Percentiles rank a stretch among this genome's conserved stretches.
These are phyloP conservation scores for Atkinsonella texensis DNA, from an alignment of 2,329 filamentous ascomycete species.

Conservation along the genomic window DNA sequence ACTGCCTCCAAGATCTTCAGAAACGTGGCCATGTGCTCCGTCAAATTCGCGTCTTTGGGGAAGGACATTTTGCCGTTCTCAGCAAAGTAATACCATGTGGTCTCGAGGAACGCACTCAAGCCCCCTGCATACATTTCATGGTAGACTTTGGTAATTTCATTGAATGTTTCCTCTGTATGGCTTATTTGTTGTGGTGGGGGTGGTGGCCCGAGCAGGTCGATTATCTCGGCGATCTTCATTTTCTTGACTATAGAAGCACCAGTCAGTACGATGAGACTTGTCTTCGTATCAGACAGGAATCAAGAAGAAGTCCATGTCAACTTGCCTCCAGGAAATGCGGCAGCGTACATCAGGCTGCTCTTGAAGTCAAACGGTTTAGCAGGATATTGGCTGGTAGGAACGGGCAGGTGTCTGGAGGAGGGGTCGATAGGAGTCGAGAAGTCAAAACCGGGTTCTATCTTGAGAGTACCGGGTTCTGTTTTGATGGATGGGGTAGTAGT, in stretches of 20 bases:
- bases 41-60: slow-evolving; percentile 41
- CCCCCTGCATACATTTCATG: slow-evolving; percentile 64
- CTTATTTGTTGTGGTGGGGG: slow-evolving; percentile 43
- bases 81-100: slow-evolving; percentile 60
- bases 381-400: slow-evolving; percentile 1
- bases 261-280: background rate
- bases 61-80: slow-evolving; percentile 34
- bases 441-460: slow-evolving; percentile 35
- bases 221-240: slow-evolving; percentile 64
- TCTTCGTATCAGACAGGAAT: background rate
- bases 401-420: slow-evolving; percentile 21
- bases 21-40: slow-evolving; percentile 56
- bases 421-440: slow-evolving; percentile 46
- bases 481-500: slow-evolving; percentile 13
- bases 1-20: slow-evolving; percentile 41
- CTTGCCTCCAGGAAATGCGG: slow-evolving; percentile 36
- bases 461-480: slow-evolving; percentile 28
- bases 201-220: slow-evolving; percentile 47
- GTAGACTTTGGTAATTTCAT: slow-evolving; percentile 61
- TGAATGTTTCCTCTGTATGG: slow-evolving; percentile 38
- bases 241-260: slow-evolving; percentile 25
- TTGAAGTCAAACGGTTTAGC: slow-evolving; percentile 11
- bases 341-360: slow-evolving; percentile 13
- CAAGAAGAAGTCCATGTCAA: slow-evolving; percentile 7
- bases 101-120: slow-evolving; percentile 68